Evolutionary conservation across 2,329 filamentous ascomycete genomes (phyloP), one percentile per base, ranked within the genome.

Genomic region (Chaetomiaceae sp.): DNA sequence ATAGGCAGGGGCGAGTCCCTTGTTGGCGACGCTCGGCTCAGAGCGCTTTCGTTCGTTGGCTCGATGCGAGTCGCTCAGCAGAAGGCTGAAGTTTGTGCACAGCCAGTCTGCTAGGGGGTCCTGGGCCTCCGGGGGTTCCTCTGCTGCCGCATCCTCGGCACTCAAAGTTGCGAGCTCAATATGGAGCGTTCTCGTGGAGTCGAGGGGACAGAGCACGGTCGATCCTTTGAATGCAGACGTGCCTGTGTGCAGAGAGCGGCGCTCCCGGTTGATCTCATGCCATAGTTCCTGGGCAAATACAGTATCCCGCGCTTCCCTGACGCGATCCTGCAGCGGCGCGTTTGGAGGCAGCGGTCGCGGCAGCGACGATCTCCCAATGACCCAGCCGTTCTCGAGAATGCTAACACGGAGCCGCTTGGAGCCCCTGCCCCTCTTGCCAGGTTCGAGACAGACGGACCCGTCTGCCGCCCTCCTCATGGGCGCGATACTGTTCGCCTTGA

Each of bases 261-360:
- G 82, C 66, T 98, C 93, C 15, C 88, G 78, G 42, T 84, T 83
- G 49, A 97, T 73, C 65, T 98, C 93, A 56, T 95, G 83, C 76
- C 89, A 96, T 2, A 98, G 69, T 62, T 98, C 93, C 60, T 90
- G 83, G 22, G 86, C 81, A 57, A 87, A 89, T 17, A 91, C 74
- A 40, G 85, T 88, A 63, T 93, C 85, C 47, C 87, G 76, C 2
- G 87, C 85, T 56, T 86, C 79, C 15, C 83, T 77, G 26, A 94
- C 86, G 9, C 82, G 75, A 24, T 79, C 73, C 54, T 88, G 80
- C 8, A 90, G 69, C 1, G 76, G 71, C 2, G 75, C 72, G 30
- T 83, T 75, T 29, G 79, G 73, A 20, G 72, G 70, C 5, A 79
- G 66, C 2, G 75, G 73, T 34, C 72, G 69, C 4, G 77, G 76